These are phyloP conservation scores for Paratrimastix pyriformis DNA, from an alignment of 78 protist species.

Conservation along the genomic window DNA sequence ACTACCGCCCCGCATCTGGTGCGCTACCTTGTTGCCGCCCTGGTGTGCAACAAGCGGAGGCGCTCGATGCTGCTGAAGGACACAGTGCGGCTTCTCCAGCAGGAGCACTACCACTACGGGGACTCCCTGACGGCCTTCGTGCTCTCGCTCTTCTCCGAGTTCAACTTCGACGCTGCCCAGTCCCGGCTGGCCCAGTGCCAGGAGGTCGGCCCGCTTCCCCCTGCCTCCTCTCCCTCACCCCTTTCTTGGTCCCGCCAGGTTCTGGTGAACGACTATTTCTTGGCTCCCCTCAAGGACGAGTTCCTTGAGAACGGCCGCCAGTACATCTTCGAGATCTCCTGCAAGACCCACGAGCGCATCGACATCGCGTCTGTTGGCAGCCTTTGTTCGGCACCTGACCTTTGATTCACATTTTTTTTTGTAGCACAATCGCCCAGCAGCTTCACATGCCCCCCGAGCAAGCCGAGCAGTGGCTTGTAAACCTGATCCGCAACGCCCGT, in stretches of 20 bases:
- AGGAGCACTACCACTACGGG: slow-evolving; percentile 52
- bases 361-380: slow-evolving; percentile 60
- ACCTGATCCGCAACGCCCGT: slow-evolving; percentile 66
- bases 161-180: slow-evolving; percentile 76
- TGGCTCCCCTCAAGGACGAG: slow-evolving; percentile 37
- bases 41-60: slow-evolving; percentile 54
- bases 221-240: neutral
- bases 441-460: slow-evolving; percentile 50
- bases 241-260: slow-evolving; percentile 26
- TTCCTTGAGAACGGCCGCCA: slow-evolving; percentile 71
- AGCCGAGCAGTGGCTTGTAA: slow-evolving; percentile 79
- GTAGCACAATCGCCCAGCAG: slow-evolving; percentile 55
- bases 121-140: slow-evolving; percentile 75
- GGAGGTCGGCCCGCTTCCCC: slow-evolving; percentile 12
- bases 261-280: slow-evolving; percentile 63
- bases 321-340: slow-evolving; percentile 70
- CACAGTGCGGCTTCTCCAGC: slow-evolving; percentile 32
- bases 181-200: slow-evolving; percentile 56
- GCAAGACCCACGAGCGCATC: slow-evolving; percentile 65
- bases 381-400: neutral
- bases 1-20: slow-evolving; percentile 69
- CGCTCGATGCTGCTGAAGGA: slow-evolving; percentile 41
- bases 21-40: slow-evolving; percentile 69
- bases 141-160: slow-evolving; percentile 53
- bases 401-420: neutral